phyloP scores from a whole-genome alignment of 805 yeast genomes.

The Kodamaea neixiangensis region DNA sequence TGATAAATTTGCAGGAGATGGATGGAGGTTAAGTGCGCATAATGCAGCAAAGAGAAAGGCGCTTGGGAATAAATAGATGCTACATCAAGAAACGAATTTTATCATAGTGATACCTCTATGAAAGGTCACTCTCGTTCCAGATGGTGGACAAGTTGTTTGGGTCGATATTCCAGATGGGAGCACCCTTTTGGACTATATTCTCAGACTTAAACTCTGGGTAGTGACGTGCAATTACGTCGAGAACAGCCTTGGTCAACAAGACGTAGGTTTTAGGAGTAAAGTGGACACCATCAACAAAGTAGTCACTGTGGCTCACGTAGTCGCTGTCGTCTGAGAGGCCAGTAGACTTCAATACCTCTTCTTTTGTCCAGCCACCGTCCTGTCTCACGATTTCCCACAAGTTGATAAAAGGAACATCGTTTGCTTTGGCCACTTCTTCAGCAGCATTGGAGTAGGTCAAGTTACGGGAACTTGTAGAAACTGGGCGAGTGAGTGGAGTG shows the following conservation, averaged over 20 bases:
- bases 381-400: constrained; percentile 46
- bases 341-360: constrained; percentile 32
- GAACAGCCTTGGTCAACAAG: not conserved
- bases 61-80: constrained; percentile 16
- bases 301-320: not conserved
- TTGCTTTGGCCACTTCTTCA: constrained; percentile 42
- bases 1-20: constrained; percentile 60
- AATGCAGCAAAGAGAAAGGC: constrained; percentile 29
- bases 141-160: not conserved
- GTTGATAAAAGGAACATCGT: constrained; percentile 58
- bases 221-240: not conserved
- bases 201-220: not conserved
- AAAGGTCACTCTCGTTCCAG: not conserved
- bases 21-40: constrained; percentile 71
- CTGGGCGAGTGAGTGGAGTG: not conserved
- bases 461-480: not conserved
- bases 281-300: constrained; percentile 1
- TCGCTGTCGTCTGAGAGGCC: not conserved
- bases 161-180: not conserved
- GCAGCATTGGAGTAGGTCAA: constrained; percentile 53
- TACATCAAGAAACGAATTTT: not conserved
- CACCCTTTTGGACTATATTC: not conserved
- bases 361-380: constrained; percentile 34
- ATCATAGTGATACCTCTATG: not conserved
- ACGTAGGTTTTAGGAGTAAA: not conserved